Percentiles rank a stretch among this genome's conserved stretches.
These are phyloP conservation scores for Diaporthe vexans DNA, from an alignment of 2,329 filamentous ascomycete species.

Conservation along the genomic window DNA sequence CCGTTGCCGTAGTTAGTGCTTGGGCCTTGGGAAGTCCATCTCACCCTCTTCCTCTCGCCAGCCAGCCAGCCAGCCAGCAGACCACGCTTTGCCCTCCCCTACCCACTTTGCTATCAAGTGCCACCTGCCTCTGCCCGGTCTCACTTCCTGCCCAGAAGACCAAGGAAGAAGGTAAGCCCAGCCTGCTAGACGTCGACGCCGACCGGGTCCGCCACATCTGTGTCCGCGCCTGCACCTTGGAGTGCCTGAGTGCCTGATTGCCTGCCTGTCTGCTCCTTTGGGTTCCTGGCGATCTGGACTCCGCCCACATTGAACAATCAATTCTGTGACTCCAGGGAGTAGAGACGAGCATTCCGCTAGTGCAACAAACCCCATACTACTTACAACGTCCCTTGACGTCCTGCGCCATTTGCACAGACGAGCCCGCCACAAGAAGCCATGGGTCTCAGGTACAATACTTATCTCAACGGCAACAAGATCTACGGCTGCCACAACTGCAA, in stretches of 20 bases:
- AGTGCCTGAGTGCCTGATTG: background rate
- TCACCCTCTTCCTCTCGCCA: slow-evolving; percentile 19
- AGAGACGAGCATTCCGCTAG: slow-evolving; percentile 8
- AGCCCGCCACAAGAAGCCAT: slow-evolving; percentile 61
- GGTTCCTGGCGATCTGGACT: slow-evolving; percentile 9
- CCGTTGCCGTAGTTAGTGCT: slow-evolving; percentile 15
- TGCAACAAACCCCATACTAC: background rate
- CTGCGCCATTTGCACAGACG: slow-evolving; percentile 3
- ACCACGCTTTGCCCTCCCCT: background rate
- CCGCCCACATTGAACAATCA: background rate
- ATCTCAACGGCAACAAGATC: slow-evolving; percentile 87
- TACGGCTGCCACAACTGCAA: slow-evolving; percentile 97
- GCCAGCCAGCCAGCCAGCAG: background rate
- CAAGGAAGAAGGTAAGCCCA: slow-evolving; percentile 22
- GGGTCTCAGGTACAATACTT: slow-evolving; percentile 93
- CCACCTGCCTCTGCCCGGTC: background rate
- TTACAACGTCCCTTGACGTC: slow-evolving; percentile 7
- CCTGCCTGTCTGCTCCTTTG: background rate
- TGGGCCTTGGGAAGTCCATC: slow-evolving; percentile 19
- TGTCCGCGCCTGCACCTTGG: background rate
- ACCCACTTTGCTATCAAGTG: background rate
- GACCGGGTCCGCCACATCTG: slow-evolving; percentile 3
- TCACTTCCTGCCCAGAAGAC: background rate
- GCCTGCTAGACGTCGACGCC: slow-evolving; percentile 15
- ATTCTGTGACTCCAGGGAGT: slow-evolving; percentile 19